Base-by-base conservation (phyloP, 78 protist species). In the Dictyostelium discoideum region DNA sequence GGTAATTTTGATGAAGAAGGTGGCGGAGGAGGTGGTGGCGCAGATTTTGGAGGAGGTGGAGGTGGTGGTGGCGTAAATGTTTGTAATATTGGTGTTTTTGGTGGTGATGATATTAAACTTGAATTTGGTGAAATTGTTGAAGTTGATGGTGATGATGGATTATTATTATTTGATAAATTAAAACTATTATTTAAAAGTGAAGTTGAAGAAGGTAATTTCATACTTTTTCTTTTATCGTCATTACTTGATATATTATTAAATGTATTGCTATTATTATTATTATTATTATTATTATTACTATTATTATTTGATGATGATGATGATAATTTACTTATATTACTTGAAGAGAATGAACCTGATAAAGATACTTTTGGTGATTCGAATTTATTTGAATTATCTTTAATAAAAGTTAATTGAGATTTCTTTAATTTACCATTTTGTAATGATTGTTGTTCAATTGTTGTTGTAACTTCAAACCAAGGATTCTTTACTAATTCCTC, bases 1-100 rank as follows among this genome's bases (percentile, higher is more conserved):
- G 81, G 88, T 42, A 29, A 22, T 44, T 22, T 11, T 48, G 57
- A 24, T 32, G 94, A 46, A 3, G 87, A 46, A 20, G 88, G 84
- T 83, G 95, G 95, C 5, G 95, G 88, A 69, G 95, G 95, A 39
- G 94, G 83, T 54, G 72, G 46, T 29, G 80, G 39, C 77, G 32
- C 26, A 13, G 87, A 18, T 79, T 54, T 72, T 67, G 81, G 11
- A 29, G 94, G 79, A 3, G 94, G 79, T 0, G 85, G 26, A 2
- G 86, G 86, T 0, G 85, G 26, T 0, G 86, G 86, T 32, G 93
- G 76, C 18, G 81, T 26, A 37, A 37, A 26, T n/a, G 76, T 14
- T 32, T 50, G 84, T 78, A 37, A 48, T 78, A n/a, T n/a, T 20
- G 88, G 24, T 48, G 87, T 32, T 42, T 86, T 37, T 13, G 83